These are phyloP conservation scores for Rozella allomycis DNA, from an alignment of 371 early-diverging fungal species.

Conservation along the genomic window DNA sequence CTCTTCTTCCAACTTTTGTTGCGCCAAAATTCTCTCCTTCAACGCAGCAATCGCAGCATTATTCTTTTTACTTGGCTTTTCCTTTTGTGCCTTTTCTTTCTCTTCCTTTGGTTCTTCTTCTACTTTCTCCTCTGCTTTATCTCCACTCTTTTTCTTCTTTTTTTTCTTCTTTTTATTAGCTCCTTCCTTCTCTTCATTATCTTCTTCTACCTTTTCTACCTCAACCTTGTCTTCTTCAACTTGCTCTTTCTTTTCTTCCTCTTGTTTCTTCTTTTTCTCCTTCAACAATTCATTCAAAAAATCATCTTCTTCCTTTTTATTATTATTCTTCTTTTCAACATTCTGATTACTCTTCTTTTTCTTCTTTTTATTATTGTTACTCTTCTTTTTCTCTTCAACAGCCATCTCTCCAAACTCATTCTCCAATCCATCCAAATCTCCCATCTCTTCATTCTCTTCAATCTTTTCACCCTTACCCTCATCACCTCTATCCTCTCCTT, in stretches of 20 bases:
- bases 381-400: slow-evolving; percentile 12
- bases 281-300: slow-evolving; percentile 3
- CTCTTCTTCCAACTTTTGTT: slow-evolving; percentile 33
- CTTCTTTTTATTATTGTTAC: slow-evolving; percentile 9
- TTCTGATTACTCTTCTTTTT: slow-evolving; percentile 7
- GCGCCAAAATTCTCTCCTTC: slow-evolving; percentile 38
- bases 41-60: slow-evolving; percentile 32
- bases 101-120: slow-evolving; percentile 19
- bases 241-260: slow-evolving; percentile 2
- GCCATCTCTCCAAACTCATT: slow-evolving; percentile 3
- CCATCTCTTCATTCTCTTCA: neutral
- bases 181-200: slow-evolving; percentile 3
- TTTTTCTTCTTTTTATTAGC: slow-evolving; percentile 1
- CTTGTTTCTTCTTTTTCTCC: slow-evolving; percentile 2
- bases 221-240: neutral
- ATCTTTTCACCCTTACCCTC: neutral
- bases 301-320: slow-evolving; percentile 1
- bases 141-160: slow-evolving; percentile 1
- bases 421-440: no score
- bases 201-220: neutral
- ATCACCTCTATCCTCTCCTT: neutral
- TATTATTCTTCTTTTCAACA: slow-evolving; percentile 1
- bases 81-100: slow-evolving; percentile 28
- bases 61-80: slow-evolving; percentile 10
- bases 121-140: slow-evolving; percentile 5